Percentiles rank a stretch among this genome's conserved stretches.
Evolutionary conservation across 441 rosid species (phyloP).

Genomic region (Pelargonium cotyledonis): DNA sequence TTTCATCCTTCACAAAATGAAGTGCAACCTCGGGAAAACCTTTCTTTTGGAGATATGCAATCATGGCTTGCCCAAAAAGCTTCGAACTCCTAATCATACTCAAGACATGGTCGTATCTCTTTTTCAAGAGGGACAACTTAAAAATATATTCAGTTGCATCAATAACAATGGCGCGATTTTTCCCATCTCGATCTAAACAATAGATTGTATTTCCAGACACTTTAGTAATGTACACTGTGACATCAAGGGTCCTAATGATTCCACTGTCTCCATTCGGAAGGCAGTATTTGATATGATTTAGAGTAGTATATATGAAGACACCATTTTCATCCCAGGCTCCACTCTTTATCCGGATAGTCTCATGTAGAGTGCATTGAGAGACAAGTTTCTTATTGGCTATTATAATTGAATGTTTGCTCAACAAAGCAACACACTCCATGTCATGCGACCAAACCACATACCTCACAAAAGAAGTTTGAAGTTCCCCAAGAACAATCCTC

Average conservation of each 20-base stretch:
- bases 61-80: slow-evolving; percentile 90
- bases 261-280: slow-evolving; percentile 87
- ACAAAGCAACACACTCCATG: slow-evolving; percentile 81
- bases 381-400: slow-evolving; percentile 69
- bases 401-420: slow-evolving; percentile 74
- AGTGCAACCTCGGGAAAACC: slow-evolving; percentile 92
- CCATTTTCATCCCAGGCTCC: slow-evolving; percentile 91
- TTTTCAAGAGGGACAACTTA: slow-evolving; percentile 61
- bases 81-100: slow-evolving; percentile 82
- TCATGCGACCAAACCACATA: slow-evolving; percentile 74
- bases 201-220: slow-evolving; percentile 65
- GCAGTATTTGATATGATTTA: slow-evolving; percentile 76
- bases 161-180: slow-evolving; percentile 52
- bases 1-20: slow-evolving; percentile 87
- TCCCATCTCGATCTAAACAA: slow-evolving; percentile 79
- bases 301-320: slow-evolving; percentile 68
- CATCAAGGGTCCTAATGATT: slow-evolving; percentile 65
- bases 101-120: slow-evolving; percentile 81
- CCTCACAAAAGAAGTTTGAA: slow-evolving; percentile 64
- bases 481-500: slow-evolving; percentile 68
- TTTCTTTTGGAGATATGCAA: slow-evolving; percentile 82
- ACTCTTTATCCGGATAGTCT: slow-evolving; percentile 72
- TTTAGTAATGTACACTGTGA: slow-evolving; percentile 71
- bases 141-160: slow-evolving; percentile 80
- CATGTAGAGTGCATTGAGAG: slow-evolving; percentile 68